phyloP scores from a whole-genome alignment of 1,284 basidiomycete species.

The Leccinum pachyderme region DNA sequence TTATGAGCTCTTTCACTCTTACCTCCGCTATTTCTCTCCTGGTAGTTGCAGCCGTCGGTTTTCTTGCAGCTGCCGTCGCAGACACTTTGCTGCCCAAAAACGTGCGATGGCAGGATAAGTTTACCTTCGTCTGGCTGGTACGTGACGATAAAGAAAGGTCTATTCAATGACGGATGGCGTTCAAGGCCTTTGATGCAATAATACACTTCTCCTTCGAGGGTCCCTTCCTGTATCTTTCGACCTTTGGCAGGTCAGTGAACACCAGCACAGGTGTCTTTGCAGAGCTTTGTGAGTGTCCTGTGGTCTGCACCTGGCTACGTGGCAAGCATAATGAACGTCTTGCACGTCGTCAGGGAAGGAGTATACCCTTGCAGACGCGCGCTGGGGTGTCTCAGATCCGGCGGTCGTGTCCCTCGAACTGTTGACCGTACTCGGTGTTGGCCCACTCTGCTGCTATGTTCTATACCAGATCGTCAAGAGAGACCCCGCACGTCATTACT shows the following conservation, averaged over 20 bases:
- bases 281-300: constrained; percentile 61
- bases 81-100: constrained; percentile 58
- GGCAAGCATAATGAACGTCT: background rate
- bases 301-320: background rate
- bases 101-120: constrained; percentile 58
- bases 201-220: constrained; percentile 80
- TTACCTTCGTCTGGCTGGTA: constrained; percentile 75
- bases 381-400: constrained; percentile 77
- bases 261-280: constrained; percentile 68
- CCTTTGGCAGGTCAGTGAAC: constrained; percentile 70
- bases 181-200: constrained; percentile 70
- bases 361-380: constrained; percentile 75
- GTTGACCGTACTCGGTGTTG: constrained; percentile 76
- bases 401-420: constrained; percentile 80
- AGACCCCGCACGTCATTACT: constrained; percentile 73
- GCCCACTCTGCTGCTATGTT: constrained; percentile 68
- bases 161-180: constrained; percentile 1
- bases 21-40: constrained; percentile 65
- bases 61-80: constrained; percentile 51
- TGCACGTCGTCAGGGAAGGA: constrained; percentile 45
- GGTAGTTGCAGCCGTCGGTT: constrained; percentile 50
- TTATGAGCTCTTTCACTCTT: constrained; percentile 47
- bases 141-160: constrained; percentile 15
- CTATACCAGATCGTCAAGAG: constrained; percentile 58
- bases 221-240: constrained; percentile 73